These are phyloP conservation scores for Haematococcus sp. DNA, from an alignment of 139 green algal genomes.

Conservation along the genomic window DNA sequence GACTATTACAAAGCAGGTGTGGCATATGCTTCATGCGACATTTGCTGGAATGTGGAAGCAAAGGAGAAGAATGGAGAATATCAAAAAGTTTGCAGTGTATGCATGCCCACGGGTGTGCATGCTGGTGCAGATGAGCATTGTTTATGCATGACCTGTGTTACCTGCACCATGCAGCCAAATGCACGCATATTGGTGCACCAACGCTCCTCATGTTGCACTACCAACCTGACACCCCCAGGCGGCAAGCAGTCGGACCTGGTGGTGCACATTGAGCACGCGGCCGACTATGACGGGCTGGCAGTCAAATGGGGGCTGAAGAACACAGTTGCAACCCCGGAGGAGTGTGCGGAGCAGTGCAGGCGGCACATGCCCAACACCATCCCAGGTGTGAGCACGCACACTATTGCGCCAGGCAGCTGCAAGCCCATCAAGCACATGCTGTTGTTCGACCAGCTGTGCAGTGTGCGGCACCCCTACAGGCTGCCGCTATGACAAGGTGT, in stretches of 20 bases:
- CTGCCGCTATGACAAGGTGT: neutral
- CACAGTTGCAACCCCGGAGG: slow-evolving; percentile 56
- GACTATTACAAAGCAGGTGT: slow-evolving; percentile 23
- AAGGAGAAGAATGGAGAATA: too few species aligned
- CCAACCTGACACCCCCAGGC: neutral
- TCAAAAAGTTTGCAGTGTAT: too few species aligned
- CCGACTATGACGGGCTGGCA: slow-evolving; percentile 74
- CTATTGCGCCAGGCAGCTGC: neutral
- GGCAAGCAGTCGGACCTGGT: slow-evolving; percentile 40
- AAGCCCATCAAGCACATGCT: neutral
- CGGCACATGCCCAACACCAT: slow-evolving; percentile 46
- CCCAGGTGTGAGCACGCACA: neutral
- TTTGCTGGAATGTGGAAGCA: too few species aligned
- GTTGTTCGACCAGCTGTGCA: neutral
- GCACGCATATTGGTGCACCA: too few species aligned
- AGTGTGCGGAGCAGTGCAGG: slow-evolving; percentile 61
- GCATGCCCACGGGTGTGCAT: too few species aligned
- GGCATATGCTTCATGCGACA: too few species aligned
- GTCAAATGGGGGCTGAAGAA: slow-evolving; percentile 81
- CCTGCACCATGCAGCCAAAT: too few species aligned
- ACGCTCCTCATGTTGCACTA: too few species aligned
- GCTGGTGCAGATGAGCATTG: too few species aligned
- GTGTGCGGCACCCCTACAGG: neutral
- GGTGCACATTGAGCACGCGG: slow-evolving; percentile 35
- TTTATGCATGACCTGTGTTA: too few species aligned